A percentile compares a stretch with the other conserved stretches of the same genome.
Conservation (phyloP, 139 green algal species). For the Tetraselmis striata region DNA sequence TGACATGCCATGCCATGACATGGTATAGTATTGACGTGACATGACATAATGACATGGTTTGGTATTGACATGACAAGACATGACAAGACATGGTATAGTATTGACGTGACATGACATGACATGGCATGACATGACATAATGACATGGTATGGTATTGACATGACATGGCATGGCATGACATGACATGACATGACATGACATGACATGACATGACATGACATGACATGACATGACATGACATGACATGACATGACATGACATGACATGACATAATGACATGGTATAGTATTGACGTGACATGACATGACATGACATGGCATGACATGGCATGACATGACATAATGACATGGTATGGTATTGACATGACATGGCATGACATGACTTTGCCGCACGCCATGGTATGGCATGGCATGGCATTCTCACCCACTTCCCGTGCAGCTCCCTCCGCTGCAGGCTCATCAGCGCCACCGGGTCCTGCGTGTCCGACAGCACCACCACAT, state of each 20-base stretch:
- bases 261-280: background rate
- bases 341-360: background rate
- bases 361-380: background rate
- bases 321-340: background rate
- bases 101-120: no score
- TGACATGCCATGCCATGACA: no score
- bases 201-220: background rate
- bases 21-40: no score
- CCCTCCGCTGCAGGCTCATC: background rate
- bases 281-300: background rate
- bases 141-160: background rate
- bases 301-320: background rate
- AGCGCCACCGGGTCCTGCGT: background rate
- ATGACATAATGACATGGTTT: no score
- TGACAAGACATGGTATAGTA: background rate
- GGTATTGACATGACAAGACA: background rate
- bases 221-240: background rate
- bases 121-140: background rate
- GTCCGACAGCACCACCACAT: background rate
- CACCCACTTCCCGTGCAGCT: background rate
- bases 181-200: background rate
- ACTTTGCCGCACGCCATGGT: background rate
- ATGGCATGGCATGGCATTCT: background rate
- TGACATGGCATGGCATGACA: background rate
- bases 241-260: background rate